Evolutionary conservation across 2,329 filamentous ascomycete species (phyloP), one percentile per base, ranked within the genome.

Genomic region (Colletotrichum musicola): DNA sequence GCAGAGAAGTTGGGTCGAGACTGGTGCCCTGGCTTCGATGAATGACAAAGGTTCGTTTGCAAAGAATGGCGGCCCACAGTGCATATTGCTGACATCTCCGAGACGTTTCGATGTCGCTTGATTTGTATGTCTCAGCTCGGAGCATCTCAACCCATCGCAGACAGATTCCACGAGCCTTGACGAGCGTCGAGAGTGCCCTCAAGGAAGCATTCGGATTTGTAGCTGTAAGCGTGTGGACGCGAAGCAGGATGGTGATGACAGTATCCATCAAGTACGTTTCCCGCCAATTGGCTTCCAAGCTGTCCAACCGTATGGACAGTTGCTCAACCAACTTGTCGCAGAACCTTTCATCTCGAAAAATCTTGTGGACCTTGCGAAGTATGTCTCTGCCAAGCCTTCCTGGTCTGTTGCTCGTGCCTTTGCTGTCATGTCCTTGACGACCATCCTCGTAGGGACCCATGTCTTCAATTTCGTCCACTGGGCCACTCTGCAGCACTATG

Each of bases 211-310:
- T 16, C 2, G 73, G 72, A 1, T 63, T 51, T 0, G 6, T 42
- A 1, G 44, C 30, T 55, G 65, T 72, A 38, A 76, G 72, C 22
- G 55, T 71, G 59, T 73, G 81, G 1, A 76, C 72, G 2, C 86
- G 82, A 0, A 88, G 73, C 0, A 80, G 72, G 0, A 92, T 71
- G 0, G 82, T 86, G 5, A 91, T 81, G 1, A 91, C 62, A 0
- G 85, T 81, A 4, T 88, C 84, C 88, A 92, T 91, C 14, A 83
- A 81, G 59, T 86, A 76, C 0, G 78, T 79, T 69, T 92, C 90
- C 0, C 89, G 82, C 86, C 88, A 91, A 51, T 88, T 92, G 0
- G 79, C 75, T 0, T 75, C 73, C 7, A 92, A 84, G 0, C 75
- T 73, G 0, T 78, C 73, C 0, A 92, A 64, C 1, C 80, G 76